A percentile compares a stretch with the other conserved stretches of the same genome.
Conservation (phyloP, 2,329 filamentous ascomycete species). For the Esteya vermicola region DNA sequence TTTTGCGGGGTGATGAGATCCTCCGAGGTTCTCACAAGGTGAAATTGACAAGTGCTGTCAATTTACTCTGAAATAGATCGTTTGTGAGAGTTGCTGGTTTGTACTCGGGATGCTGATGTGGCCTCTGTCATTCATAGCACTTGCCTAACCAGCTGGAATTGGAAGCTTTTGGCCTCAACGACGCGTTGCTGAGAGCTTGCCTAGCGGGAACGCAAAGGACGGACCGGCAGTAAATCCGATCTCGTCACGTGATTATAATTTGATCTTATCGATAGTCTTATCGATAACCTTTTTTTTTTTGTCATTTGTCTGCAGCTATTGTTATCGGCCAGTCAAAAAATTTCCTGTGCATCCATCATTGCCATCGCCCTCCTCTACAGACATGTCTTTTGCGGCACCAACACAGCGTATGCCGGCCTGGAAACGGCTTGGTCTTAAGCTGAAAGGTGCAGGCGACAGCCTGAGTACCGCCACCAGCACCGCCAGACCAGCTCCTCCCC, state of each 20-base stretch:
- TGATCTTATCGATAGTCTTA: background rate
- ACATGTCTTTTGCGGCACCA: conserved; percentile 29
- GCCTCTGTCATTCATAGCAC: too few species aligned
- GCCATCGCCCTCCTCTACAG: conserved; percentile 11
- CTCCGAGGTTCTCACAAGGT: too few species aligned
- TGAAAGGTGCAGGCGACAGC: conserved; percentile 26
- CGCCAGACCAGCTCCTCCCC: conserved; percentile 16
- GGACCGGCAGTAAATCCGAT: conserved; percentile 1
- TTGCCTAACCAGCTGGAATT: conserved; percentile 9
- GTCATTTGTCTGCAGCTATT: background rate
- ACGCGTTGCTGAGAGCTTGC: conserved; percentile 22
- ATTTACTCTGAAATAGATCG: too few species aligned
- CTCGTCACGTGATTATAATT: background rate
- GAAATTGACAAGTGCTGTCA: too few species aligned
- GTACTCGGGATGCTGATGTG: background rate
- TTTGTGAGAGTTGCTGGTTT: too few species aligned
- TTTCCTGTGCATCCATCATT: background rate
- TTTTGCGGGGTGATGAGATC: too few species aligned
- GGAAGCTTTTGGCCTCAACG: conserved; percentile 15
- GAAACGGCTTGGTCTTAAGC: conserved; percentile 50
- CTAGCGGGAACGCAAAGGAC: conserved; percentile 11
- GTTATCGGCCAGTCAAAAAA: too few species aligned
- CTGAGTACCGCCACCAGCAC: too few species aligned
- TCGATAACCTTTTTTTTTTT: conserved; percentile 4
- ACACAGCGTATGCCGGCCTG: conserved; percentile 38